Conservation (phyloP, 208 protist genomes). For the Balamuthia mandrillaris region DNA sequence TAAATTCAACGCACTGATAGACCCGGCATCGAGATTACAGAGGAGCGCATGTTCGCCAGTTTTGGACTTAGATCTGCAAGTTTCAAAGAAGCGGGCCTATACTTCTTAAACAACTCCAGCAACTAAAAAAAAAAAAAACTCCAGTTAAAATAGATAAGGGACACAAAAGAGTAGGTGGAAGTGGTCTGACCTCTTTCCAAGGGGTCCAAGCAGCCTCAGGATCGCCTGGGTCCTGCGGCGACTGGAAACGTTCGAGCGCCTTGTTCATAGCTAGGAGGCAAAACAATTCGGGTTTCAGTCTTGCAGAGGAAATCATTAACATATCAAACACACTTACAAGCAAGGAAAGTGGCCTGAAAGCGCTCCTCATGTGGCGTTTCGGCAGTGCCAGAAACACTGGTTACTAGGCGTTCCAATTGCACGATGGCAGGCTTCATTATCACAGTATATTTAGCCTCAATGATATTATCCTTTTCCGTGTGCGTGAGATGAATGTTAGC, state of each 20-base stretch:
- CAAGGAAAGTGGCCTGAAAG: slow-evolving; percentile 33
- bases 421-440: slow-evolving; percentile 7
- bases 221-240: not conserved
- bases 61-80: too few relatives aligned
- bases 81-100: too few relatives aligned
- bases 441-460: slow-evolving; percentile 1
- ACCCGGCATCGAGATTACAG: too few relatives aligned
- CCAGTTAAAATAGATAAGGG: too few relatives aligned
- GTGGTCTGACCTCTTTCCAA: slow-evolving; percentile 39
- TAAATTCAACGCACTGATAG: too few relatives aligned
- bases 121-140: too few relatives aligned
- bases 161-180: too few relatives aligned
- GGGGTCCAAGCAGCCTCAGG: slow-evolving; percentile 2
- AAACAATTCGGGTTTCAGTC: too few relatives aligned
- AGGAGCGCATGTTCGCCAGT: too few relatives aligned
- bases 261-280: not conserved
- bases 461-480: slow-evolving; percentile 10
- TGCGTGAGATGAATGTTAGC: slow-evolving; percentile 4
- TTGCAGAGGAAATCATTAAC: not conserved
- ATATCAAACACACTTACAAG: not conserved
- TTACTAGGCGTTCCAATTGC: not conserved
- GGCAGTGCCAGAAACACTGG: not conserved
- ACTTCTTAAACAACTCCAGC: too few relatives aligned
- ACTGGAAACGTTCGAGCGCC: not conserved
- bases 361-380: slow-evolving; percentile 45